Percentiles rank a stretch among this genome's conserved stretches.
Evolutionary conservation across 345 rosid genomes (phyloP).

Genomic region (Populus deltoides): DNA sequence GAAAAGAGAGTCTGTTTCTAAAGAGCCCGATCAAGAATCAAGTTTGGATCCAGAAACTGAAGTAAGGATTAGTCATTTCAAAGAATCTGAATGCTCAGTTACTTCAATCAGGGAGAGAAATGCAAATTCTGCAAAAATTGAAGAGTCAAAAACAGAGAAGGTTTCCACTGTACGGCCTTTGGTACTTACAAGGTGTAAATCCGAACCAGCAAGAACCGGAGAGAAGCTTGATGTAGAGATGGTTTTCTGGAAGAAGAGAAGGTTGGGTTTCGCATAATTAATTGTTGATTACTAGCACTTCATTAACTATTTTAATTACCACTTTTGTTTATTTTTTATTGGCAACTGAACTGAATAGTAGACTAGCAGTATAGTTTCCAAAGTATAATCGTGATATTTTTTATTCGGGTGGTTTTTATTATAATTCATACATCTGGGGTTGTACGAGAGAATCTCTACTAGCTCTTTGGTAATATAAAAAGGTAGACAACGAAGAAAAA

Average conservation of each 20-base stretch:
- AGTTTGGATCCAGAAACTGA: constrained; percentile 24
- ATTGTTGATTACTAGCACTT: not conserved
- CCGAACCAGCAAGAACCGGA: constrained; percentile 77
- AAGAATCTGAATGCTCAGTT: constrained; percentile 27
- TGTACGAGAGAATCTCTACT: constrained; percentile 45
- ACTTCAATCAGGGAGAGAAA: constrained; percentile 17
- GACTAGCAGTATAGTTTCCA: constrained; percentile 2
- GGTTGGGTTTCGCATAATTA: constrained; percentile 55
- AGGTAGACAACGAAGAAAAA: constrained; percentile 3
- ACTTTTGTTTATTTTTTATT: not conserved
- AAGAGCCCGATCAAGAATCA: constrained; percentile 27
- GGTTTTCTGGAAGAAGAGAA: constrained; percentile 46
- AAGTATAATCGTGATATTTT: not conserved
- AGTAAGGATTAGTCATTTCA: constrained; percentile 16
- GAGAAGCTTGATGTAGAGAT: constrained; percentile 50
- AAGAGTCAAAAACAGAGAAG: constrained; percentile 22
- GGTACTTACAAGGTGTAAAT: constrained; percentile 71
- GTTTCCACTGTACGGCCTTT: constrained; percentile 22
- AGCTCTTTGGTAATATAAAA: constrained; percentile 25
- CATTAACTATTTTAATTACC: not conserved
- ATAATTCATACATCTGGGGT: constrained; percentile 20
- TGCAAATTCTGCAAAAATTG: constrained; percentile 20
- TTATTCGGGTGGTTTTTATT: not conserved
- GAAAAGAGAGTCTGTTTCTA: constrained; percentile 26
- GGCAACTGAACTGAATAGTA: constrained; percentile 21